Conservation (phyloP, 2,329 filamentous ascomycete genomes). For the Neofusicoccum sp. region DNA sequence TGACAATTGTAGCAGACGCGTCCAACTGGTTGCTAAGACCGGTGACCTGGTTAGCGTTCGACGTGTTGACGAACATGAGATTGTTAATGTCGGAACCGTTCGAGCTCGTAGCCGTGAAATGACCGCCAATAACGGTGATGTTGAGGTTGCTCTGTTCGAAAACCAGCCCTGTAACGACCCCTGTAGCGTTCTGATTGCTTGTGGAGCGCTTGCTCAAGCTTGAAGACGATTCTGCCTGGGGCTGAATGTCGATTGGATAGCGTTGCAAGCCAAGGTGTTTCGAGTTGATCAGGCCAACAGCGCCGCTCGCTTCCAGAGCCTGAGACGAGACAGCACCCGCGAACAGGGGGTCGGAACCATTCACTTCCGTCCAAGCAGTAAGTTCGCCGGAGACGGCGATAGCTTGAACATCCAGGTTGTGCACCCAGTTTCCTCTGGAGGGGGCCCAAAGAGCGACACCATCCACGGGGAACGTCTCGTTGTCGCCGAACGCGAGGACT, state of each 20-base stretch:
- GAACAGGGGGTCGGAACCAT: constrained; percentile 68
- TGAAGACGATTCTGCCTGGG: constrained; percentile 33
- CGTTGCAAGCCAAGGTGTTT: constrained; percentile 36
- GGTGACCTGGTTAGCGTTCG: constrained; percentile 65
- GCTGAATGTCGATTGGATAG: constrained; percentile 59
- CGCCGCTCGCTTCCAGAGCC: constrained; percentile 71
- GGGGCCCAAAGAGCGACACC: constrained; percentile 94
- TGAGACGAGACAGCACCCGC: constrained; percentile 82
- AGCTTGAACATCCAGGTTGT: constrained; percentile 67
- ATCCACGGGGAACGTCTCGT: constrained; percentile 62
- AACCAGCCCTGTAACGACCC: constrained; percentile 78
- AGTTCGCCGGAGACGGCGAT: constrained; percentile 73
- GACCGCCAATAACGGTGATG: constrained; percentile 84
- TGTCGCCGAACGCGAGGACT: constrained; percentile 68
- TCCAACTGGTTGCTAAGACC: constrained; percentile 71
- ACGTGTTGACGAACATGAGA: constrained; percentile 77
- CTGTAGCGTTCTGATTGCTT: constrained; percentile 54
- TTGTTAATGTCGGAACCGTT: constrained; percentile 77
- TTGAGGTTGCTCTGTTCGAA: constrained; percentile 72
- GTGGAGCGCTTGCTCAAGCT: constrained; percentile 46
- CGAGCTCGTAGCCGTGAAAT: constrained; percentile 72
- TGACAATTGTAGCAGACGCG: constrained; percentile 71
- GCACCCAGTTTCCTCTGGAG: constrained; percentile 82
- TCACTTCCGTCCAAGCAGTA: constrained; percentile 68
- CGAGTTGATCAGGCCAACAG: constrained; percentile 61